Evolutionary conservation across 495 filamentous ascomycete genomes (phyloP).

Genomic region (Aspergillus campestris): DNA sequence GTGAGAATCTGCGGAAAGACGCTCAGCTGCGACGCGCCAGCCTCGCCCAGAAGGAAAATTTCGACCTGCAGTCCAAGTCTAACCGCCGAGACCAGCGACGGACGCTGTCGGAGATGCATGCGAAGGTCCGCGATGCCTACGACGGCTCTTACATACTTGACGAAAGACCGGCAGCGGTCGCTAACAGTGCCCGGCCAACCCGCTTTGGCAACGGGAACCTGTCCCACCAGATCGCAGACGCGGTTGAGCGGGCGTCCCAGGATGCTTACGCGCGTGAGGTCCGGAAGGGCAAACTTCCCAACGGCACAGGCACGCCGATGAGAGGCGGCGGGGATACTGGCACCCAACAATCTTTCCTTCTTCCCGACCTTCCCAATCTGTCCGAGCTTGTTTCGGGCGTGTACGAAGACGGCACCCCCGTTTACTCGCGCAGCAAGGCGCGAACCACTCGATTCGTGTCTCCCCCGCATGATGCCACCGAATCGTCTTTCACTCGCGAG

Average conservation of each 20-base stretch:
- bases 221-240: slow-evolving; percentile 37
- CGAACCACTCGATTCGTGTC: slow-evolving; percentile 51
- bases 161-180: slow-evolving; percentile 41
- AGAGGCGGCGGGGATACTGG: slow-evolving; percentile 29
- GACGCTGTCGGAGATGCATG: slow-evolving; percentile 47
- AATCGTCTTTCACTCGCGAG: slow-evolving; percentile 30
- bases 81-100: slow-evolving; percentile 29
- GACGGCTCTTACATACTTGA: slow-evolving; percentile 45
- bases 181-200: slow-evolving; percentile 42
- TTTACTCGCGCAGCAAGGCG: slow-evolving; percentile 44
- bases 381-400: slow-evolving; percentile 64
- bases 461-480: slow-evolving; percentile 31
- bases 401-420: slow-evolving; percentile 57
- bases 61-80: slow-evolving; percentile 30
- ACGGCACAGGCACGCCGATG: slow-evolving; percentile 9
- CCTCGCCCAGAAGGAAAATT: slow-evolving; percentile 39
- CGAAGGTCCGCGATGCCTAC: slow-evolving; percentile 46
- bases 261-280: slow-evolving; percentile 32
- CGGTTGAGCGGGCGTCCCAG: slow-evolving; percentile 35
- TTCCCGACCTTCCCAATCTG: slow-evolving; percentile 61
- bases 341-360: slow-evolving; percentile 52
- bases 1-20: slow-evolving; percentile 38
- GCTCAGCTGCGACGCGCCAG: slow-evolving; percentile 36
- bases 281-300: slow-evolving; percentile 21
- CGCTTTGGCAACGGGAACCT: slow-evolving; percentile 45